Evolutionary conservation across 202 grass and related monocot species (phyloP).

Genomic region (Schoenoplectus triqueter): DNA sequence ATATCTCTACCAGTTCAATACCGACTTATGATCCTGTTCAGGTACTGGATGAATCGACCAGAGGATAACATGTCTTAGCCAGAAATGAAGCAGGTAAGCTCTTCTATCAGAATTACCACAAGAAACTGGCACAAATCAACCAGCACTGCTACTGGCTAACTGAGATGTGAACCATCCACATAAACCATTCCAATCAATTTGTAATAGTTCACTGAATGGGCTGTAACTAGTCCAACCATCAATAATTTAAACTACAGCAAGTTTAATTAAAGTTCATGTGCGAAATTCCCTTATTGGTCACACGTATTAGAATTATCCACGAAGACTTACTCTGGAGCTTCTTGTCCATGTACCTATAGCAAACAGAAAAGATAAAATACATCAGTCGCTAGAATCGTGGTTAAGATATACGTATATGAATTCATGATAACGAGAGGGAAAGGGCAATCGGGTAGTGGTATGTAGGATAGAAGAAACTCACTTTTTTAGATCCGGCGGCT

Average conservation of each 20-base stretch:
- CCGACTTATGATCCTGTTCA: neutral
- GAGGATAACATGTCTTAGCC: neutral
- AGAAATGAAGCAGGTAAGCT: neutral
- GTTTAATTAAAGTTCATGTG: neutral
- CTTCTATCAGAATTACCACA: neutral
- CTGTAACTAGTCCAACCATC: neutral
- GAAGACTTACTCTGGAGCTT: constrained; percentile 80
- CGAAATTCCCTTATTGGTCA: no score
- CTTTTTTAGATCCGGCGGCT: constrained; percentile 97
- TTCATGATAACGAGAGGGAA: neutral
- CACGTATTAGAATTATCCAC: neutral
- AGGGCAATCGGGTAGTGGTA: neutral
- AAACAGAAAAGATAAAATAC: constrained; percentile 21
- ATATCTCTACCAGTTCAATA: neutral
- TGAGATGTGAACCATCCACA: neutral
- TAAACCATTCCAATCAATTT: neutral
- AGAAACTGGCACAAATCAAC: neutral
- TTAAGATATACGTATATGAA: constrained; percentile 8
- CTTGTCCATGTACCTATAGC: constrained; percentile 94
- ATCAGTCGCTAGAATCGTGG: neutral
- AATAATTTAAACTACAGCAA: neutral
- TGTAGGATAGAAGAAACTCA: constrained; percentile 24
- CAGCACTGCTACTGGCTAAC: neutral
- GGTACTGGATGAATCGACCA: neutral
- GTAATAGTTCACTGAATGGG: neutral